Base-by-base conservation (phyloP, 2,329 filamentous ascomycete genomes). In the Thelonectria olida region DNA sequence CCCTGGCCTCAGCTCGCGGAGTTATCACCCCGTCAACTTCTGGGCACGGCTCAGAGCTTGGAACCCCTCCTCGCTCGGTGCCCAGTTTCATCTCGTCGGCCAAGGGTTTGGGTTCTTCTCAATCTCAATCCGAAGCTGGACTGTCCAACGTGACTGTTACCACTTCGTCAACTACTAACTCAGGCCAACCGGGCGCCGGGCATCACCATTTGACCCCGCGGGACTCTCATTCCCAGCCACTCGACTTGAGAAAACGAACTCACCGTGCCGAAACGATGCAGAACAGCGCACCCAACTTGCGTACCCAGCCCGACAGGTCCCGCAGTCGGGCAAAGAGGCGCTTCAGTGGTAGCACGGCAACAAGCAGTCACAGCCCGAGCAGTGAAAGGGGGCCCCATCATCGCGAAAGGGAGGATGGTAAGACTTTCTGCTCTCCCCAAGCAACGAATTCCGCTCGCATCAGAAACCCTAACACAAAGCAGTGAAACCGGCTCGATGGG, bases 261-360 rank as follows among this genome's bases (percentile, higher is more conserved):
- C 75, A 77, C 47, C 75, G 73, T n/a, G 62, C 71, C 56, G 76
- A 80, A 19, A 73, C 70, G 19, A 76, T 73, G 64, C 69, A 71
- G 61, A 73, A 73, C 54, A 64, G 71, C 28, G 67, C 74, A 25
- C 65, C 78, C 23, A 73, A 75, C 49, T 60, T 78, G 57, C 80
- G 84, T 42, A 66, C 80, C 13, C 82, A 84, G 60, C 82, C 82
- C 9, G 82, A 84, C 54, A 80, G 85, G 65, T 91, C 90, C 47
- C 86, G 90, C 42, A 92, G 92, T 72, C 83, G 85, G 71, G 87
- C 83, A 19, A 91, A 92, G 74, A 84, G 93, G 64, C 86, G 93
- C 62, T 89, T 96, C 68, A 96, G 93, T 72, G 90, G 88, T 22
- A 96, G 92, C 76, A 94, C 91, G 38, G 89, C 84, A n/a, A 87